Base-by-base conservation (phyloP, 176 grass and related monocot genomes). In the Oropetium thomaeum region DNA sequence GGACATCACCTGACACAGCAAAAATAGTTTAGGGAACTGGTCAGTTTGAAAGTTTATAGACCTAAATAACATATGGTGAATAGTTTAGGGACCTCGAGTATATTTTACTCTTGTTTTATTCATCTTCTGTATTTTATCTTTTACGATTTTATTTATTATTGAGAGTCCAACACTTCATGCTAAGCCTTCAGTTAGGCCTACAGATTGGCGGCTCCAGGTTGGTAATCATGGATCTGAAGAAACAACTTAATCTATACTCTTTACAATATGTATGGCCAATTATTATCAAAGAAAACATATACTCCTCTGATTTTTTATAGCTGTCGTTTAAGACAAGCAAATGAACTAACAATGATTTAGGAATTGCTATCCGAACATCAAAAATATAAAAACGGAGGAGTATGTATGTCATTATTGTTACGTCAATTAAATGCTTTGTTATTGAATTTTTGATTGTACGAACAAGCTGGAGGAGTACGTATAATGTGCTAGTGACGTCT, bases 151-250 rank as follows among this genome's bases (percentile, higher is more conserved):
- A 16, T 49, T 40, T 38, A 64, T 53, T 51, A 16, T 49, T 40
- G 31, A 7, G 32, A 40, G 44, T 41, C 32, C 19, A 52, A 5
- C 27, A 7, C 5, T 2, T 40, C 25, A 52, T 32, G 52, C 52
- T 42, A 40, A 27, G 14, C 33, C 12, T 73, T 85, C 69, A 29
- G 57, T 87, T 77, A 65, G 64, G 44, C 78, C 78, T 77, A 70
- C 72, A 45, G 65, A 76, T 71, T 14, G 58, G 45, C 84, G 71
- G 68, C n/a, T 54, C 52, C 32, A 22, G 33, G 28, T 35, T 40
- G 40, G 40, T 67, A 71, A 67, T 85, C 23, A 61, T 40, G 25
- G 26, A 66, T 9, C 39, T 25, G 42, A 31, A 71, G 13, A 58
- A 3, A 23, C 17, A 20, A 37, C 53, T 14, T 40, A 5, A 32